These are phyloP conservation scores for Yamadazyma conglobata DNA, from an alignment of 1,139 yeast species.

Conservation along the genomic window DNA sequence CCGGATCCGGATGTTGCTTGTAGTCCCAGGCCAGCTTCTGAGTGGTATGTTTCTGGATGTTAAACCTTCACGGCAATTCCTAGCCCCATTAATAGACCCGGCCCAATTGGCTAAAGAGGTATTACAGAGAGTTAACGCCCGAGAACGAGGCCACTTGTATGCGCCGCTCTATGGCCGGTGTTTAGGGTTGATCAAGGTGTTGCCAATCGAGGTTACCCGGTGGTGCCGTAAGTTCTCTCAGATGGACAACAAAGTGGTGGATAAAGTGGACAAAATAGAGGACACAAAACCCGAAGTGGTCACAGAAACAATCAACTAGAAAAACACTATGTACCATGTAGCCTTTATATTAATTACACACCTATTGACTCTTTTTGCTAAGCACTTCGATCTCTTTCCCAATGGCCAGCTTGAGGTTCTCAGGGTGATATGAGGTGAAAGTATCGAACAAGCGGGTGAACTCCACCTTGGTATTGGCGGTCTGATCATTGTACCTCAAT, in stretches of 20 bases:
- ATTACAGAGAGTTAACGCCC: slow-evolving; percentile 35
- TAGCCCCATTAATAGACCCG: slow-evolving; percentile 61
- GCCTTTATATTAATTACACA: not conserved
- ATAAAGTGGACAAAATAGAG: not conserved
- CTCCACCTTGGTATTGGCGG: slow-evolving; percentile 22
- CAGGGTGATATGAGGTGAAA: slow-evolving; percentile 44
- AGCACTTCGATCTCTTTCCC: slow-evolving; percentile 24
- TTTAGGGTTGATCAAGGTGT: slow-evolving; percentile 47
- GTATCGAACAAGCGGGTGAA: slow-evolving; percentile 46
- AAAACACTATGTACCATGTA: too few species aligned
- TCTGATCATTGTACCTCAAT: slow-evolving; percentile 26
- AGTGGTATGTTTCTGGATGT: slow-evolving; percentile 64
- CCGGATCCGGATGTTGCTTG: slow-evolving; percentile 42
- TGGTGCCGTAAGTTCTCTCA: slow-evolving; percentile 48
- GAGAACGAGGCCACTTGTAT: slow-evolving; percentile 52
- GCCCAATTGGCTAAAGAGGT: slow-evolving; percentile 41
- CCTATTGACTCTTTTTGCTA: slow-evolving; percentile 16
- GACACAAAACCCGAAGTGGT: too few species aligned
- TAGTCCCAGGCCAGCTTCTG: slow-evolving; percentile 65
- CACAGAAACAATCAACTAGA: not conserved
- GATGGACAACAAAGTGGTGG: slow-evolving; percentile 46
- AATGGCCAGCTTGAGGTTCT: slow-evolving; percentile 32
- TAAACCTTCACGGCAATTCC: slow-evolving; percentile 50
- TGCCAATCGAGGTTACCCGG: slow-evolving; percentile 50
- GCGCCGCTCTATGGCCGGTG: slow-evolving; percentile 61